Base-by-base conservation (phyloP, 352 stramenopile species). In the Pythium plurisporium region DNA sequence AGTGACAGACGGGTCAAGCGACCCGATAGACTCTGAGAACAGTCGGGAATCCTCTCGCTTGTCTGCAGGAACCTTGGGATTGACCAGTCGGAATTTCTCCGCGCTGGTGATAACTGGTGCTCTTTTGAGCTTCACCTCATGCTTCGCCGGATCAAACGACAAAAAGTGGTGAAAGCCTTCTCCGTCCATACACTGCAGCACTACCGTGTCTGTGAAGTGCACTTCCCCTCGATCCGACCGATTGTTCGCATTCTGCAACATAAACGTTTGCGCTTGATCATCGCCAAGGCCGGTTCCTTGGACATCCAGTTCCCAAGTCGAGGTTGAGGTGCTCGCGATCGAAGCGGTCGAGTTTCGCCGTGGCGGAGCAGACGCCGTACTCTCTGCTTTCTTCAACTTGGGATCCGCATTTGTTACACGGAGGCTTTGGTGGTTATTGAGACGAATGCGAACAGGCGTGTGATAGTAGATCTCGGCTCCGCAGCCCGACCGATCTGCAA, bases 1-100 rank as follows among this genome's bases (percentile, higher is more conserved):
- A 12, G 36, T 20, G 10, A 34, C 22, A n/a, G 43, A 61, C 33
- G 59, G 34, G 1, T 55, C 36, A 10, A 57, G 19, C 12, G 56
- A 57, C 2, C 57, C 48, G 14, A 68, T 43, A 5, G 54, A 63
- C 6, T 68, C 60, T 10, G 59, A 62, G n/a, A 67, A 62, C 4
- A 68, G 37, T 36, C 52, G 44, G 9, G 33, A 62, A 12, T 72
- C 66, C 8, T 65, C 59, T 11, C 60, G 42, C 10, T 58, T 55
- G 17, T 74, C 64, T 1, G 45, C 31, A 20, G 66, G 62, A 3
- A 79, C 75, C 25, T 48, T 62, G 37, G 82, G 79, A 20, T 90
- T 85, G 42, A 88, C 64, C 7, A 95, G 66, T 15, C 73, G 76
- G 76, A 85, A 95, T 37, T 92, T 95, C 53, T 95, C 85, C 10